These are phyloP conservation scores for Solanum aculeatissimum DNA, from an alignment of 305 asterid genomes.

Conservation along the genomic window DNA sequence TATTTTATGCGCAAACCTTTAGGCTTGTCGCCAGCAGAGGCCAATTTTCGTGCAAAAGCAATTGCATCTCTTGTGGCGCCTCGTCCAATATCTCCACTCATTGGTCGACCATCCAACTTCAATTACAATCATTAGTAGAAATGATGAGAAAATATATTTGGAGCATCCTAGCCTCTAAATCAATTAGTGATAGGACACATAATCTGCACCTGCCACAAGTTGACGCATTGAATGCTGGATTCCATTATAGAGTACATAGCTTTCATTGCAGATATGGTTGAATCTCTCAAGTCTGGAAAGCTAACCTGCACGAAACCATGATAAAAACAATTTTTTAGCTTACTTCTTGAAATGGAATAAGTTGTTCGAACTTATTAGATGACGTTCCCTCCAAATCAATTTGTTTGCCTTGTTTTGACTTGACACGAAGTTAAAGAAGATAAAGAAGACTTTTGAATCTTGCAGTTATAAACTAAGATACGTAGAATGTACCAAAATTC, in stretches of 20 bases:
- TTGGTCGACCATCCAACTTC: conserved; percentile 94
- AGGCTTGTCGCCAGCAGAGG: conserved; percentile 43
- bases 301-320: conserved; percentile 50
- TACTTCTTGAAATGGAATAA: background rate
- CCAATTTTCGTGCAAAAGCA: conserved; percentile 53
- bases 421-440: background rate
- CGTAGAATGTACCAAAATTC: background rate
- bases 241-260: conserved; percentile 60
- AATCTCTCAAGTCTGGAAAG: conserved; percentile 57
- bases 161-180: background rate
- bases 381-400: accelerated
- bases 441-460: background rate
- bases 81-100: conserved; percentile 96
- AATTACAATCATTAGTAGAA: background rate
- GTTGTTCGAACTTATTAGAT: background rate
- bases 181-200: background rate
- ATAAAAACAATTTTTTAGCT: background rate
- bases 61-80: conserved; percentile 79
- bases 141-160: background rate
- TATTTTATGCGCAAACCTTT: conserved; percentile 24
- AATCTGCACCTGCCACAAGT: conserved; percentile 72
- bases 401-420: accelerated
- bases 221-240: conserved; percentile 38
- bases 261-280: conserved; percentile 51
- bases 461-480: background rate